Evolutionary conservation across 805 yeast species (phyloP), one percentile per base, ranked within the genome.

Genomic region (Kregervanrija delftensis): DNA sequence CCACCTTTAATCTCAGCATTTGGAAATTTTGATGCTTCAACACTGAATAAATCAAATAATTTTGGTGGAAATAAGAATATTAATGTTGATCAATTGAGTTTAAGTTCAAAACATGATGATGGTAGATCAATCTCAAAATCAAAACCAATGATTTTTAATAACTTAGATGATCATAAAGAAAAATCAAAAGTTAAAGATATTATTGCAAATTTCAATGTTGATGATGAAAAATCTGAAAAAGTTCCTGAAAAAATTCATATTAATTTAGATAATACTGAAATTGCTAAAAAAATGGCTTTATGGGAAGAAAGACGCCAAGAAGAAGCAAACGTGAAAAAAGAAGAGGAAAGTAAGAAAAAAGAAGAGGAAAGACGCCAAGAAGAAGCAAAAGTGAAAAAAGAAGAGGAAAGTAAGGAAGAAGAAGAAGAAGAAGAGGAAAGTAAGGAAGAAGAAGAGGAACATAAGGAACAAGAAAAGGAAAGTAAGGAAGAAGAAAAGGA

Each of bases 401-500:
- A 42, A 15, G 41, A 35, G 11, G 16, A 42, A 9, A 31, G 11
- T 9, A 15, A 33, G 14, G 14, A 16, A 2, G 28, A 28, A 9
- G 30, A 31, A 15, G 37, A 17, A 9, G 22, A 8, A 8, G 40
- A 39, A n/a, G 46, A 35, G n/a, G 44, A 38, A 17, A 44, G 16
- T 16, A 35, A 31, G 9, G 31, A n/a, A 35, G 39, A 30, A 3
- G 6, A 33, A 28, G 30, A 30, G n/a, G 41, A 17, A n/a, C 4
- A 13, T 3, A 33, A 30, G 3, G 37, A 33, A 16, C 36, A 39
- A 11, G 37, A 33, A 8, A 30, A 10, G 39, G 43, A 42, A 40
- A 13, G 38, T 41, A 43, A 40, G 40, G 33, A 11, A 31, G 44
- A 42, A 36, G 43, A 43, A 13, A 28, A 37, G 35, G 34, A 33